Evolutionary conservation across 768 basidiomycete species (phyloP), one percentile per base, ranked within the genome.

Genomic region (Trametopsis cervina): DNA sequence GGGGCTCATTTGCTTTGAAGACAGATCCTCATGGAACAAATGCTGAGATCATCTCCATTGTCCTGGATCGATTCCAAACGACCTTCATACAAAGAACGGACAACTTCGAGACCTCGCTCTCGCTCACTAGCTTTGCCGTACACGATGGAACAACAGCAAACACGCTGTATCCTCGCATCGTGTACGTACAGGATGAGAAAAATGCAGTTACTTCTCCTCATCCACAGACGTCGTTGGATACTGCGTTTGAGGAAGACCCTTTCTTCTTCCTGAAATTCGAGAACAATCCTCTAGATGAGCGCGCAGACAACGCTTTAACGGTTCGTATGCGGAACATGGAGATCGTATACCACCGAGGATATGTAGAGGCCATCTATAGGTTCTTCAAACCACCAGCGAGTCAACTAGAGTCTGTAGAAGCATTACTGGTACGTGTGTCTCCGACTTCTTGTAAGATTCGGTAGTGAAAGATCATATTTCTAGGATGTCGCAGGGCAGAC

Each of bases 361-460:
- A 95, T 62, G 76, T 98, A 23, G 96, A 98, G 69, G 89, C 88
- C 2, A 78, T 98, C 18, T 85, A 85, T 58, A 78, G 74, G 53
- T 99, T 98, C 69, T 85, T 99, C 69, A 89, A 84, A 60, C 95
- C 93, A 2, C 95, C 96, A 2, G 83, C 83, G 37, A 95, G 87
- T 63, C 94, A 98, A 61, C 66, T 99, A 47, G 93, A 98, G 65
- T 95, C 93, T 1, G 90, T 99, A 42, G 87, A 89, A 63, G 96
- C 94, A 0, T 73, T 99, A 43, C 69, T 98, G 57, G 90, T 90
- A 55, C 41, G 83, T 67, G 6, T 49, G 20, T 44, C 23, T 37
- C 47, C 41, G 42, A 53, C 22, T 44, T 23, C 51, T 47, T 40
- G 21, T 39, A 7, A 4, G 22, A 21, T 17, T 13, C 53, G n/a